Evolutionary conservation across 2,329 filamentous ascomycete genomes (phyloP), one percentile per base, ranked within the genome.

Genomic region (Fusarium lyarnte): DNA sequence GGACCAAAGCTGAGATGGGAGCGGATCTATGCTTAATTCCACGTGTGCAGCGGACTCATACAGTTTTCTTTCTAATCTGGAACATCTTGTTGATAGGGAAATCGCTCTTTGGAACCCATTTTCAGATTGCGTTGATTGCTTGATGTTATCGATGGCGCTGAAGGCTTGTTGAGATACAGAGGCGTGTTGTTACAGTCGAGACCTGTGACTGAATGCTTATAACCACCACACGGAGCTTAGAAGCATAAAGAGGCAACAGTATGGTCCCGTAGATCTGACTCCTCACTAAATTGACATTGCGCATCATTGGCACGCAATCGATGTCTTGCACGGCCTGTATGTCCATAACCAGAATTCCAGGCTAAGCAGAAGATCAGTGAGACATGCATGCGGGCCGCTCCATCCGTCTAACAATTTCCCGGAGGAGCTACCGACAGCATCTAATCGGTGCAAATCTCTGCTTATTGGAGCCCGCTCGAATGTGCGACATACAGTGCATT

Each of bases 41-140:
- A 10, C 11, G 0, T 33, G 10, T 17, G 1, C 6, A 6, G 11
- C 1, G 3, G 13, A 25, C 3, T 21, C 13, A 5, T 11, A n/a
- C 19, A 11, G n/a, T 2, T 16, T 11, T n/a, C 4, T 29, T 6
- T 29, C 27, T 4, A 2, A 5, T 16, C 13, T 16, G 19, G 3
- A 5, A 12, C 4, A 16, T 6, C 21, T n/a, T 47, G 6, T 12
- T n/a, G 13, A n/a, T 16, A 12, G 13, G 13, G 5, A 36, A 29
- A 4, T 6, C 5, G 6, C 9, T 13, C 21, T 3, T 5, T 11
- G 13, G 2, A 46, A 21, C 12, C 10, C 12, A 14, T 2, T 19
- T 29, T 4, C 9, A 46, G 19, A 21, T 0, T 7, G 25, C 5
- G n/a, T n/a, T n/a, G n/a, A n/a, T 1, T 25, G 0, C 23, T 9